These are phyloP conservation scores for Backusella circina DNA, from an alignment of 192 early-diverging fungal genomes.

Conservation along the genomic window DNA sequence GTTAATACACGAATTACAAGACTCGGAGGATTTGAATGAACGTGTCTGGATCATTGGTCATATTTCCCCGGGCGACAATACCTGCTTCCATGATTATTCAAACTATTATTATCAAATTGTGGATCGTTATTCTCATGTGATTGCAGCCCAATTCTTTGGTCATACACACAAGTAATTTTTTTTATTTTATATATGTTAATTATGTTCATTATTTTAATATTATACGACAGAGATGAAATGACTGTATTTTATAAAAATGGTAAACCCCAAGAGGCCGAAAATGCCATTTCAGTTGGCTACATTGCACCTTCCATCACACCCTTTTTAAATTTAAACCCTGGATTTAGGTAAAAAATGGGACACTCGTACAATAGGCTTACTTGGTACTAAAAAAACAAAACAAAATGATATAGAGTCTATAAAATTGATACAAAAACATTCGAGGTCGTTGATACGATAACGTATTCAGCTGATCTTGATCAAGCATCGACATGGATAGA, in stretches of 20 bases:
- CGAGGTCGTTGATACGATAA: constrained; percentile 50
- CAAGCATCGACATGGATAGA: constrained; percentile 36
- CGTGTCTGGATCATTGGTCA: constrained; percentile 60
- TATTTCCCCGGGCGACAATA: constrained; percentile 43
- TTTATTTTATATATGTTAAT: background rate
- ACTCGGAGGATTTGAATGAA: constrained; percentile 48
- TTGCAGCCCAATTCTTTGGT: constrained; percentile 56
- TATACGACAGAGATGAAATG: constrained; percentile 51
- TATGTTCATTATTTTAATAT: too few species aligned
- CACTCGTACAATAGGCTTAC: too few species aligned
- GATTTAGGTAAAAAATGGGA: constrained; percentile 37
- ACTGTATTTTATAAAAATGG: constrained; percentile 45
- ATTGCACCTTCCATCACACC: constrained; percentile 52
- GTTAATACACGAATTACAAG: constrained; percentile 45
- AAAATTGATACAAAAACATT: constrained; percentile 50
- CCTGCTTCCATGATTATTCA: constrained; percentile 48
- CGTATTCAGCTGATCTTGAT: constrained; percentile 49
- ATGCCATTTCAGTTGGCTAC: constrained; percentile 45
- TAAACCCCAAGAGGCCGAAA: constrained; percentile 25
- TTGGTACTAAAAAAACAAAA: too few species aligned
- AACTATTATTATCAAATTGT: constrained; percentile 53
- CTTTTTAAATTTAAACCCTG: constrained; percentile 49
- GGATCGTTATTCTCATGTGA: constrained; percentile 50
- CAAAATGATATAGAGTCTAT: constrained; percentile 47
- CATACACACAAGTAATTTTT: constrained; percentile 44